Evolutionary conservation across 2,329 filamentous ascomycete genomes (phyloP).

Genomic region (Pseudogymnoascus sp.): DNA sequence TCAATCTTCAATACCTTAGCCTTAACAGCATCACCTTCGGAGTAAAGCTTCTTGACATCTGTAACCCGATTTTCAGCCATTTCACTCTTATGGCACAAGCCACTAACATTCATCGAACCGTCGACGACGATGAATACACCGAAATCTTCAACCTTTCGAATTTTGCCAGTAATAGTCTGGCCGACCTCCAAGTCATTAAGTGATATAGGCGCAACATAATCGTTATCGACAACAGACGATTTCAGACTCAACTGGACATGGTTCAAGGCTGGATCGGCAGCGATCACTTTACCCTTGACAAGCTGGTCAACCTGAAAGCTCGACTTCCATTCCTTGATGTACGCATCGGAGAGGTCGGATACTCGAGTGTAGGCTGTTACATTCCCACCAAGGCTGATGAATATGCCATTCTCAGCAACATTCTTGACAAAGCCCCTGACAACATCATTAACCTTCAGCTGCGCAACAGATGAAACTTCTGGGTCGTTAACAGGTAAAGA

Average conservation of each 20-base stretch:
- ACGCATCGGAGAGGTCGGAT: conserved; percentile 81
- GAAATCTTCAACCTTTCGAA: conserved; percentile 90
- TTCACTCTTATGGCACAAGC: conserved; percentile 84
- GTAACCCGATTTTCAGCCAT: conserved; percentile 78
- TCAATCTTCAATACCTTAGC: conserved; percentile 79
- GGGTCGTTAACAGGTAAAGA: conserved; percentile 71
- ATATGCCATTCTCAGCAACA: conserved; percentile 80
- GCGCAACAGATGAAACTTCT: conserved; percentile 63
- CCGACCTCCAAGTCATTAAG: conserved; percentile 72
- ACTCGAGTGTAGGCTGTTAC: conserved; percentile 79
- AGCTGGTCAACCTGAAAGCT: conserved; percentile 82
- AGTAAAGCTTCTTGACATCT: conserved; percentile 84
- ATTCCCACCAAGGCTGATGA: conserved; percentile 73
- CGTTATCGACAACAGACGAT: conserved; percentile 69
- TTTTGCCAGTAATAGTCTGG: conserved; percentile 77
- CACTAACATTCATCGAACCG: conserved; percentile 79
- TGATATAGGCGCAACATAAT: conserved; percentile 65
- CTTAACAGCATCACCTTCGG: conserved; percentile 87
- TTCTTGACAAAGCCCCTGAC: conserved; percentile 89
- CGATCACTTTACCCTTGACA: conserved; percentile 75
- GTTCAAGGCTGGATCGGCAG: conserved; percentile 57
- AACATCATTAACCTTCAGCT: conserved; percentile 68
- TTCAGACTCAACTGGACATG: conserved; percentile 84
- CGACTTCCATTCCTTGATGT: conserved; percentile 91
- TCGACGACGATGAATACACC: conserved; percentile 91